phyloP scores from a whole-genome alignment of 1,284 basidiomycete genomes.

The Melampsora americana region DNA sequence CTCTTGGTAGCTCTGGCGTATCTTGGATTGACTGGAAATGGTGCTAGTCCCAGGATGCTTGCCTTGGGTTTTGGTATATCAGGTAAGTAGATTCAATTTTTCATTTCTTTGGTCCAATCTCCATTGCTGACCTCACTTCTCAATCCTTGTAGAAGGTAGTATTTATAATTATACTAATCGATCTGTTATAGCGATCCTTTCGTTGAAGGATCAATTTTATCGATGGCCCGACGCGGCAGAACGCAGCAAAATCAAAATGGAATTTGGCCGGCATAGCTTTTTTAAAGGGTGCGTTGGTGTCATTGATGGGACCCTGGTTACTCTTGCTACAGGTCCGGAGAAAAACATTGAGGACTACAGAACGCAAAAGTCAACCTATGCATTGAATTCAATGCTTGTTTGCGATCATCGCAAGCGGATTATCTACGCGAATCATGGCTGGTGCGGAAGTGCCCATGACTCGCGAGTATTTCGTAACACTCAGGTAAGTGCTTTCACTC shows the following conservation, averaged over 20 bases:
- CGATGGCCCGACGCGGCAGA: neutral
- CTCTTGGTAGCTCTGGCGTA: too few species aligned
- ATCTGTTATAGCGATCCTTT: neutral
- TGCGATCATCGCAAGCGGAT: slow-evolving; percentile 6
- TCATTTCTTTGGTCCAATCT: too few species aligned
- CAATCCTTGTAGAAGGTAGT: neutral
- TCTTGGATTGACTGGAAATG: too few species aligned
- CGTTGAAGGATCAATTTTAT: neutral
- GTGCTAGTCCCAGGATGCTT: too few species aligned
- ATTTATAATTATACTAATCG: neutral
- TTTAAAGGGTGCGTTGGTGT: slow-evolving; percentile 18
- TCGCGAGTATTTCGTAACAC: slow-evolving; percentile 1
- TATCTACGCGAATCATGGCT: slow-evolving; percentile 15
- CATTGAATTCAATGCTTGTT: slow-evolving; percentile 6
- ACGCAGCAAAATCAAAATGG: neutral
- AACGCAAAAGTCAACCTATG: slow-evolving; percentile 9
- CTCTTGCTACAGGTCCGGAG: neutral
- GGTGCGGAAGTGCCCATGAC: slow-evolving; percentile 22
- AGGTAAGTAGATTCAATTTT: too few species aligned
- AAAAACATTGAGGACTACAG: slow-evolving; percentile 21
- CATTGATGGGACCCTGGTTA: slow-evolving; percentile 10
- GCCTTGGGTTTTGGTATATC: too few species aligned
- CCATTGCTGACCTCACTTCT: too few species aligned
- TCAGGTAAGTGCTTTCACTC: neutral
- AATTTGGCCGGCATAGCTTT: neutral